phyloP scores from a whole-genome alignment of 371 early-diverging fungal species.

The Mortierella sp. region DNA sequence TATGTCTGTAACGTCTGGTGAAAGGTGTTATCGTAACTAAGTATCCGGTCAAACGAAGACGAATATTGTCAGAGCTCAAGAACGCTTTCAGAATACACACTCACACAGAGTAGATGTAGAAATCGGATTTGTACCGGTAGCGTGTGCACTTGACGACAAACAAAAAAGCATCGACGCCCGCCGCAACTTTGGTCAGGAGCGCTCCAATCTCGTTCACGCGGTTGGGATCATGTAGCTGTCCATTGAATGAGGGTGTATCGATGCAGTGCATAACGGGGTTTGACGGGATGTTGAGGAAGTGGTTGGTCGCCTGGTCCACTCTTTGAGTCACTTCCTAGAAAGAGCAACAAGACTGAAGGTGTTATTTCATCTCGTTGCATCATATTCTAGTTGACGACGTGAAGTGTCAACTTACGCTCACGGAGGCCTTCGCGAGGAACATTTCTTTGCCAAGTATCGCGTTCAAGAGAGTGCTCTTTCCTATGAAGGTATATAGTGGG shows the following conservation, averaged over 20 bases:
- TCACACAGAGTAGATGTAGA: too few relatives aligned
- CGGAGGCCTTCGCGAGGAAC: conserved; percentile 53
- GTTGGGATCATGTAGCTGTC: conserved; percentile 39
- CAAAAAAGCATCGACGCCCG: conserved; percentile 53
- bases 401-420: conserved; percentile 46
- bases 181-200: conserved; percentile 31
- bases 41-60: not conserved
- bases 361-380: not conserved
- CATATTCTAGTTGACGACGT: not conserved
- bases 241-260: conserved; percentile 55
- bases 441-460: conserved; percentile 45
- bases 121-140: conserved; percentile 46
- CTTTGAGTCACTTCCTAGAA: conserved; percentile 47
- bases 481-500: conserved; percentile 5
- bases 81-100: too few relatives aligned
- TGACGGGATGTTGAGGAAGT: conserved; percentile 41
- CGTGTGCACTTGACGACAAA: conserved; percentile 56
- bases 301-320: conserved; percentile 39
- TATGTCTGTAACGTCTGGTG: conserved; percentile 48
- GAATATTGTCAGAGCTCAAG: not conserved
- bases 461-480: conserved; percentile 55
- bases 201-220: conserved; percentile 40
- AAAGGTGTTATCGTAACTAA: conserved; percentile 52
- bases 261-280: conserved; percentile 54
- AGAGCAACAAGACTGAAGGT: too few relatives aligned